These are phyloP conservation scores for Hypholoma fasciculare DNA, from an alignment of 768 basidiomycete species.

Conservation along the genomic window DNA sequence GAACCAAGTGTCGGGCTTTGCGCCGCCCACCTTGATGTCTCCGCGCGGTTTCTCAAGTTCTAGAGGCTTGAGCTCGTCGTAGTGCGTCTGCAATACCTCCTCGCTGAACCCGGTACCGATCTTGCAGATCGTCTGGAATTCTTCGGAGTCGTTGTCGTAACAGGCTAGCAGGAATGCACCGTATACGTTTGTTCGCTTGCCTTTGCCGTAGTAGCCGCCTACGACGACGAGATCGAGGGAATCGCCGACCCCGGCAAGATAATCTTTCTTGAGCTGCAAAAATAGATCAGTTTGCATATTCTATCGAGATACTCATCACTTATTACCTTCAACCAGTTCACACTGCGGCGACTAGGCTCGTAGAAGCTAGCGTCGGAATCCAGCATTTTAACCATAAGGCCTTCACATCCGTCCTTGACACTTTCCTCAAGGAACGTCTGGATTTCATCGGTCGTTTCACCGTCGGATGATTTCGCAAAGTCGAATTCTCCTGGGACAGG, in stretches of 20 bases:
- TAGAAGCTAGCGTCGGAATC: constrained; percentile 91
- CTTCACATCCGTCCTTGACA: constrained; percentile 98
- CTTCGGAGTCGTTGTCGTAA: constrained; percentile 92
- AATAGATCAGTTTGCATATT: not conserved
- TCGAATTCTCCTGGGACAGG: constrained; percentile 87
- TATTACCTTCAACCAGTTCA: constrained; percentile 95
- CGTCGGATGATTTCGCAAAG: constrained; percentile 90
- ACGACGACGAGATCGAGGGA: constrained; percentile 98
- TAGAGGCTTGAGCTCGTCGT: constrained; percentile 78
- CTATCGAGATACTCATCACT: not conserved
- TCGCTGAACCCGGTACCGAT: constrained; percentile 99
- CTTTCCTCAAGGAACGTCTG: constrained; percentile 93
- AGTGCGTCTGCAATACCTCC: constrained; percentile 79
- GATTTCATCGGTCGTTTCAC: constrained; percentile 90
- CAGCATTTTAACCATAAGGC: constrained; percentile 99
- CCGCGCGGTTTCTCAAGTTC: constrained; percentile 70
- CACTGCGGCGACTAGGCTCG: constrained; percentile 91
- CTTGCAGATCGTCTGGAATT: constrained; percentile 97
- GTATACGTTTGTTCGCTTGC: constrained; percentile 96
- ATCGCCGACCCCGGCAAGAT: constrained; percentile 94
- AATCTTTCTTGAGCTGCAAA: constrained; percentile 94
- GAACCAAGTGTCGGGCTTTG: constrained; percentile 98
- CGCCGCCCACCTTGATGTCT: constrained; percentile 87
- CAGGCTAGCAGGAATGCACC: constrained; percentile 98
- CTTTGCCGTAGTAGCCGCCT: constrained; percentile 96